Evolutionary conservation across 768 basidiomycete genomes (phyloP), one percentile per base, ranked within the genome.

Genomic region (Pholiota microspora): DNA sequence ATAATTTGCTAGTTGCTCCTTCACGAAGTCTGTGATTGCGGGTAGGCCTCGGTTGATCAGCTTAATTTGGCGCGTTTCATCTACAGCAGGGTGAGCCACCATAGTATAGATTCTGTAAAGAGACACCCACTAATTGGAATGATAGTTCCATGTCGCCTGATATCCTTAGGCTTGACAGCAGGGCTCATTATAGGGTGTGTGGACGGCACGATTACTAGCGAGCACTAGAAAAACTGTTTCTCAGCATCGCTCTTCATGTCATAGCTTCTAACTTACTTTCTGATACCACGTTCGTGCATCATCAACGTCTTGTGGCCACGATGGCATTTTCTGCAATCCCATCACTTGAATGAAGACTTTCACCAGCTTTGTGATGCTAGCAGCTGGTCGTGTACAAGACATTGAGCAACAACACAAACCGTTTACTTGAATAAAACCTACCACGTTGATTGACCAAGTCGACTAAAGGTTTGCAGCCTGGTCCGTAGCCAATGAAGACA

Each of bases 401-500:
- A 48, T 49, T 23, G 47, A 16, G 35, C 32, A 49, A 34, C 4
- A 51, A 34, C 12, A 16, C 1, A 44, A 3, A 8, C 3, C 27
- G 16, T 42, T 25, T 32, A 45, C 42, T 0, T 16, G 7, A 51
- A 29, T 28, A n/a, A 25, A 44, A 69, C 78, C 45, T 67, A 94
- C 94, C 74, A 68, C 95, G 78, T 21, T 77, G 64, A 40, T 84
- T 80, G 15, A 97, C 74, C 45, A 98, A 76, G 28, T 88, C 81
- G 69, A 92, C 84, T 52, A 97, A 63, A 7, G 86, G 78, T 51
- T 82, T 77, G 62, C 91, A 92, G 0, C 92, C 94, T 1, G 85
- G 83, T 9, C 94, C 94, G 64, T 95, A 92, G 1, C 94, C 94
- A 46, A 98, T 82, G 8, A 99, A 65, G 31, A 98, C 72, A 10